Percentiles rank a stretch among this genome's conserved stretches.
These are phyloP conservation scores for Fusarium scirpi DNA, from an alignment of 2,329 filamentous ascomycete species.

Conservation along the genomic window DNA sequence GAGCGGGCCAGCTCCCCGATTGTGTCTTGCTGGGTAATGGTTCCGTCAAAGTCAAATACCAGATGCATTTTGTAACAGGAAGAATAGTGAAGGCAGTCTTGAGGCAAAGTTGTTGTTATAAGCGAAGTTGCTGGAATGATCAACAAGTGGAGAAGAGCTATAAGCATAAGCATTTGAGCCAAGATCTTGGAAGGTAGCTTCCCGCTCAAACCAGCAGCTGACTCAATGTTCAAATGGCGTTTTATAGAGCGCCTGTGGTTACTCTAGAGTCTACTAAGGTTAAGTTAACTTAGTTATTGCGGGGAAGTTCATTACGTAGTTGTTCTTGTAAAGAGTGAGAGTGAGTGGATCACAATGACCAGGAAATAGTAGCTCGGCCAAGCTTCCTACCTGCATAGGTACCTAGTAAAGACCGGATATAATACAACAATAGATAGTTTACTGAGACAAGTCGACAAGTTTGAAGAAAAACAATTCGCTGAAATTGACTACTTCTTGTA, in stretches of 20 bases:
- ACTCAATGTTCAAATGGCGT: conserved; percentile 9
- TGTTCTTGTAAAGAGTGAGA: conserved; percentile 19
- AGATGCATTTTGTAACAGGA: conserved; percentile 54
- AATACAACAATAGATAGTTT: background rate
- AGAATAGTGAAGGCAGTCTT: background rate
- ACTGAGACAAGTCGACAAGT: background rate
- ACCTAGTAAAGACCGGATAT: background rate
- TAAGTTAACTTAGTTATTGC: conserved; percentile 21
- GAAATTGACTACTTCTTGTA: conserved; percentile 35
- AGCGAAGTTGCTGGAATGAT: conserved; percentile 5
- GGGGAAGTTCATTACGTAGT: conserved; percentile 42
- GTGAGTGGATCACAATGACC: conserved; percentile 33
- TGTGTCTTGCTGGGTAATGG: conserved; percentile 67
- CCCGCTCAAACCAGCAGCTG: conserved; percentile 5
- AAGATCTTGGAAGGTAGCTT: conserved; percentile 1
- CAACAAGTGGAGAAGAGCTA: conserved; percentile 7
- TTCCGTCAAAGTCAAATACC: conserved; percentile 70
- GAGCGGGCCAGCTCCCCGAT: conserved; percentile 61
- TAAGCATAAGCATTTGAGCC: conserved; percentile 21
- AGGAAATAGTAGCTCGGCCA: conserved; percentile 17
- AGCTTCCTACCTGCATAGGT: background rate
- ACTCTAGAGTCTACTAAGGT: conserved; percentile 10
- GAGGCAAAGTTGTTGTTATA: conserved; percentile 2
- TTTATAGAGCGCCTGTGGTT: conserved; percentile 7
- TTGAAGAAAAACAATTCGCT: conserved; percentile 17